Evolutionary conservation across 2,329 filamentous ascomycete genomes (phyloP).

Genomic region (Biscogniauxia sp.): DNA sequence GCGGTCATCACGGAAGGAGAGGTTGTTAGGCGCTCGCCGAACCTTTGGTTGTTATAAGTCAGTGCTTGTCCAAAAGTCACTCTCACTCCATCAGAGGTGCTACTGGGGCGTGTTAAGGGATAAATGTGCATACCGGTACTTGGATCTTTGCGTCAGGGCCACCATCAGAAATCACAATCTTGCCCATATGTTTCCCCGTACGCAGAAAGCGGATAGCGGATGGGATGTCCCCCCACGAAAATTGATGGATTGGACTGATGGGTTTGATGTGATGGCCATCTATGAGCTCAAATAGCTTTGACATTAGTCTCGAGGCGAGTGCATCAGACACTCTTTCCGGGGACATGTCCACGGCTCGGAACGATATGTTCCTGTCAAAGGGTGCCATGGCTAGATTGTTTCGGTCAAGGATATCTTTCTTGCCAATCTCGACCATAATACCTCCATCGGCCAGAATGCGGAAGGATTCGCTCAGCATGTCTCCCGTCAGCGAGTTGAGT

Average conservation of each 20-base stretch:
- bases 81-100: too few relatives aligned
- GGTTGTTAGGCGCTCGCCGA: too few relatives aligned
- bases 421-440: slow-evolving; percentile 20
- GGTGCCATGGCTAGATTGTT: slow-evolving; percentile 20
- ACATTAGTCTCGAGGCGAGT: slow-evolving; percentile 5
- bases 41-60: too few relatives aligned
- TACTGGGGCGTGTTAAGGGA: too few relatives aligned
- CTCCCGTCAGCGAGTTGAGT: slow-evolving; percentile 14
- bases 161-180: slow-evolving; percentile 35
- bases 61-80: too few relatives aligned
- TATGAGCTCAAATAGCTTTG: slow-evolving; percentile 16
- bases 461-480: slow-evolving; percentile 20
- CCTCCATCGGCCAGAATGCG: slow-evolving; percentile 17
- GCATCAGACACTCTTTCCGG: too few relatives aligned
- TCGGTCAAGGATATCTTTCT: slow-evolving; percentile 18
- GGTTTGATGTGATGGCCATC: slow-evolving; percentile 24
- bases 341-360: too few relatives aligned
- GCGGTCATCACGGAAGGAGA: too few relatives aligned
- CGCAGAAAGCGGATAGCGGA: slow-evolving; percentile 33
- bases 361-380: slow-evolving; percentile 20
- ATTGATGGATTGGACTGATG: slow-evolving; percentile 30
- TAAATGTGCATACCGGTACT: too few relatives aligned
- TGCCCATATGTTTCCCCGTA: slow-evolving; percentile 38
- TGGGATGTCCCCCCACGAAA: slow-evolving; percentile 28
- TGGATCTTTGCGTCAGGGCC: too few relatives aligned